Evolutionary conservation across 2,329 filamentous ascomycete species (phyloP).

Genomic region (Hypoxylon sp.): DNA sequence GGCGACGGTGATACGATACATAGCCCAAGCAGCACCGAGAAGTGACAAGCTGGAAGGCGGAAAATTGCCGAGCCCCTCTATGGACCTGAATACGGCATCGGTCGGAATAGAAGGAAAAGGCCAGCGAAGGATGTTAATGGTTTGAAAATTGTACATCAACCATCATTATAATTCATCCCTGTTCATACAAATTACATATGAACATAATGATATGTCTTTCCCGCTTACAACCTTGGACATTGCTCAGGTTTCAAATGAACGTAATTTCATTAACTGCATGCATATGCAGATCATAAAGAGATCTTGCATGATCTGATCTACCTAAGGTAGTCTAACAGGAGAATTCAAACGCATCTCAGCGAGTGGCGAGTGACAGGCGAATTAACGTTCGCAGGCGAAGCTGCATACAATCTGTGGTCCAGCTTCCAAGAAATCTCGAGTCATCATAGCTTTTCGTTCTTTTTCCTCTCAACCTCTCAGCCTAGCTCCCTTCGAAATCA

Average conservation of each 20-base stretch:
- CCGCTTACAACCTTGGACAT: not conserved
- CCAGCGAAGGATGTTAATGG: slow-evolving; percentile 10
- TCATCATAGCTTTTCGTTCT: slow-evolving; percentile 10
- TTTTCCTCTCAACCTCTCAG: slow-evolving; percentile 1
- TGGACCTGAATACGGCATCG: slow-evolving; percentile 8
- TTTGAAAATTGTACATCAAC: slow-evolving; percentile 25
- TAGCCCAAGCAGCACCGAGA: not conserved
- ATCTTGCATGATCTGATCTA: slow-evolving; percentile 22
- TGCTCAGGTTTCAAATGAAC: slow-evolving; percentile 1
- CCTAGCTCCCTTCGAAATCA: slow-evolving; percentile 14
- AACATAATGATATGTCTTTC: not conserved
- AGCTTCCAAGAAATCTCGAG: slow-evolving; percentile 42
- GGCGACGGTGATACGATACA: not conserved
- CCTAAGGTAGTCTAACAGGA: slow-evolving; percentile 10
- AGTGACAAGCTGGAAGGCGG: not conserved
- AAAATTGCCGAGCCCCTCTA: slow-evolving; percentile 24
- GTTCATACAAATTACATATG: not conserved
- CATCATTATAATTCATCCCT: not conserved
- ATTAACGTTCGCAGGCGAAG: slow-evolving; percentile 25
- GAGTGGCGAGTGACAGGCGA: slow-evolving; percentile 24
- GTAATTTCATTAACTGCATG: slow-evolving; percentile 24
- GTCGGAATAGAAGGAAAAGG: slow-evolving; percentile 12
- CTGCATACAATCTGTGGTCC: slow-evolving; percentile 25
- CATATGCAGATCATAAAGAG: slow-evolving; percentile 30
- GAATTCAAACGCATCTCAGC: slow-evolving; percentile 23